Conservation (phyloP, 345 rosid genomes). For the Barbarea vulgaris region DNA sequence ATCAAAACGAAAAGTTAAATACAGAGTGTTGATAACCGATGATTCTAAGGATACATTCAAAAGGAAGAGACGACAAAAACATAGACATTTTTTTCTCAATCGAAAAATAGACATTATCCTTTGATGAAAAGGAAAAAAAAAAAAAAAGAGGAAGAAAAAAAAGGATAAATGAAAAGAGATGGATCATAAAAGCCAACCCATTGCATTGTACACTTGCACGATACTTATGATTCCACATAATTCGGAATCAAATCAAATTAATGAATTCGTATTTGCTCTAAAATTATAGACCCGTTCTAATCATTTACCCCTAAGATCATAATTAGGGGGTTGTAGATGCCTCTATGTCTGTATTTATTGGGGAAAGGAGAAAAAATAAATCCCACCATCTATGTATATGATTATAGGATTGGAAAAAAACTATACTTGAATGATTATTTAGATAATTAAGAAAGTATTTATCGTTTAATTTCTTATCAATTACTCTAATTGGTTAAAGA, state of each 20-base stretch:
- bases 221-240: slow-evolving; percentile 24
- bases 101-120: slow-evolving; percentile 17
- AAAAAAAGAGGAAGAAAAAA: not conserved
- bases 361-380: not conserved
- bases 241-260: not conserved
- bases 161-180: not conserved
- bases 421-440: not conserved
- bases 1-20: not conserved
- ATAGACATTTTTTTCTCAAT: not conserved
- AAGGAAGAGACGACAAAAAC: not conserved
- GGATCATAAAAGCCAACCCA: slow-evolving; percentile 34
- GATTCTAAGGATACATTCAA: not conserved
- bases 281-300: not conserved
- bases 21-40: not conserved
- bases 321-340: slow-evolving; percentile 5
- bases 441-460: not conserved
- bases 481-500: not conserved
- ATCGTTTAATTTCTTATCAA: not conserved
- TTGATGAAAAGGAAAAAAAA: not conserved
- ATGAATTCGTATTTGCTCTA: not conserved
- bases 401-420: not conserved
- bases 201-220: slow-evolving; percentile 30
- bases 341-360: slow-evolving; percentile 4
- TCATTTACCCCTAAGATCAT: slow-evolving; percentile 7
- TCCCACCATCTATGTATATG: not conserved